Evolutionary conservation across 75 land plant genomes (phyloP).

Genomic region (Cryptomeria japonica): DNA sequence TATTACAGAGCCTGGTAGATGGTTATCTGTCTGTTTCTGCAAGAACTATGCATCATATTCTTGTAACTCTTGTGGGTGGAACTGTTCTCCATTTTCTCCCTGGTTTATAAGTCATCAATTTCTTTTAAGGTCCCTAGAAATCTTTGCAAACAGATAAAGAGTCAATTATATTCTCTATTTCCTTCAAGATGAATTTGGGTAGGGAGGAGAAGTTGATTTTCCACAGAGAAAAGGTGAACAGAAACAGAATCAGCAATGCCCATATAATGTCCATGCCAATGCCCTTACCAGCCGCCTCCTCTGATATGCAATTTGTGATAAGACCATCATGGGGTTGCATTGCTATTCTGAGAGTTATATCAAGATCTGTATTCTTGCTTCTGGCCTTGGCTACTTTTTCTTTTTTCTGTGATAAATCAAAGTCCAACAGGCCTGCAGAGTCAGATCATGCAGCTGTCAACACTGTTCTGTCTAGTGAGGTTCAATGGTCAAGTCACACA

Average conservation of each 20-base stretch:
- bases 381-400: slow-evolving; percentile 21
- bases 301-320: not conserved
- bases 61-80: slow-evolving; percentile 64
- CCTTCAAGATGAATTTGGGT: not conserved
- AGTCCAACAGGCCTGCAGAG: not conserved
- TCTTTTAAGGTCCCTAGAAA: not conserved
- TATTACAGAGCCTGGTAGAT: not conserved
- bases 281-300: not conserved
- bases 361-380: slow-evolving; percentile 27
- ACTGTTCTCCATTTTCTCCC: not conserved
- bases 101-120: not conserved
- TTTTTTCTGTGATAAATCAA: slow-evolving; percentile 13
- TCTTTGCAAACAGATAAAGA: not conserved
- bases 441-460: not conserved
- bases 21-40: not conserved
- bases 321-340: not conserved
- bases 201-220: not conserved
- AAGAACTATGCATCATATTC: slow-evolving; percentile 15
- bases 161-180: not conserved
- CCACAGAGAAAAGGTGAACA: not conserved
- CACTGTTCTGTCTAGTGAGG: not conserved
- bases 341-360: slow-evolving; percentile 20
- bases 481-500: slow-evolving; percentile 24
- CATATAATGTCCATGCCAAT: not conserved
- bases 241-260: not conserved